Evolutionary conservation across 2,329 filamentous ascomycete genomes (phyloP).

Genomic region (Pseudocercospora cruenta): DNA sequence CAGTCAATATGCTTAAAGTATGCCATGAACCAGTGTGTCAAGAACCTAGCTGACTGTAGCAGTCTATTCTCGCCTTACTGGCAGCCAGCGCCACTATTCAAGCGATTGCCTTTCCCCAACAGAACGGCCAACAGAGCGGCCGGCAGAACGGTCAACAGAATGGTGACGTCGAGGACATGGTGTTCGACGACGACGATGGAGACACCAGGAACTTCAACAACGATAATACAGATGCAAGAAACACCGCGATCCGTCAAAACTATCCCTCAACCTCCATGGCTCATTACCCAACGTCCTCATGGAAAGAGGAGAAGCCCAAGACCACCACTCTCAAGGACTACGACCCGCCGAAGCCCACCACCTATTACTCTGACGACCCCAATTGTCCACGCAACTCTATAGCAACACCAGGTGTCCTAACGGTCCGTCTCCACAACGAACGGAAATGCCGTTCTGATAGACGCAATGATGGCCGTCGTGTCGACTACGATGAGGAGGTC

Average conservation of each 20-base stretch:
- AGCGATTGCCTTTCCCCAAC: slow-evolving; percentile 9
- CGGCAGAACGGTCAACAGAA: background rate
- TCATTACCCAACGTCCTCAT: background rate
- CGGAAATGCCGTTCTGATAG: background rate
- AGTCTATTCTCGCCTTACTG: slow-evolving; percentile 15
- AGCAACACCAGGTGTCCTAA: background rate
- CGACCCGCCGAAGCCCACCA: background rate
- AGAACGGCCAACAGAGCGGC: background rate
- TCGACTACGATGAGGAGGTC: background rate
- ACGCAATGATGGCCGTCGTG: background rate
- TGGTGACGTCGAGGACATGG: no score
- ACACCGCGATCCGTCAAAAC: background rate
- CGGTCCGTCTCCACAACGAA: background rate
- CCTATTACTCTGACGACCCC: background rate
- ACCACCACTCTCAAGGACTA: background rate
- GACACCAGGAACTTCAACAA: background rate
- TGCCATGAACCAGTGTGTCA: background rate
- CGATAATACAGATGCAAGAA: background rate
- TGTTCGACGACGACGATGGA: background rate
- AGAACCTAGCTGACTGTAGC: background rate
- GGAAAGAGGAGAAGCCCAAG: background rate
- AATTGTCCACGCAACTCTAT: background rate
- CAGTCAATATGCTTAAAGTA: background rate
- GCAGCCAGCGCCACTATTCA: slow-evolving; percentile 12
- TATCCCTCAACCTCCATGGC: background rate